These are phyloP conservation scores for Mycena sp. DNA, from an alignment of 1,284 basidiomycete species.

Conservation along the genomic window DNA sequence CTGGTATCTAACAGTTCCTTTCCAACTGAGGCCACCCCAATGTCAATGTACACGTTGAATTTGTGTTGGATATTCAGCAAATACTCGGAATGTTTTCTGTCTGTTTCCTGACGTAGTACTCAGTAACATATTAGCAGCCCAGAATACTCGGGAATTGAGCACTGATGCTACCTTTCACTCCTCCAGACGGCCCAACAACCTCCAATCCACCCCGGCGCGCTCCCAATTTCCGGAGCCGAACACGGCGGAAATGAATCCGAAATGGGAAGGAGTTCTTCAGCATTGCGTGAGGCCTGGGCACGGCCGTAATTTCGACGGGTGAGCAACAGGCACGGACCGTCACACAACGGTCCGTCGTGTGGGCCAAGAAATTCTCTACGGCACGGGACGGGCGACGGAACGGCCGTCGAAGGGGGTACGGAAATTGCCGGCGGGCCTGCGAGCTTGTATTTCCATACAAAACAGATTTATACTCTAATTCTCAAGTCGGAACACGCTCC, in stretches of 20 bases:
- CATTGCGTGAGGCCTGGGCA: constrained; percentile 1
- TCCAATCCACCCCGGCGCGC: not conserved
- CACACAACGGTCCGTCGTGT: too few relatives aligned
- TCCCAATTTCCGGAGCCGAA: not conserved
- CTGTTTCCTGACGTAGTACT: constrained; percentile 10
- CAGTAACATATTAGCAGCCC: constrained; percentile 1
- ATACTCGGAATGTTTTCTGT: not conserved
- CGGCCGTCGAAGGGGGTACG: too few relatives aligned
- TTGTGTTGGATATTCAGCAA: not conserved
- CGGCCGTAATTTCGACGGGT: too few relatives aligned
- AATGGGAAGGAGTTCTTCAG: constrained; percentile 5
- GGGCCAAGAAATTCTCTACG: too few relatives aligned
- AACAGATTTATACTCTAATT: too few relatives aligned
- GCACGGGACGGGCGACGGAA: too few relatives aligned
- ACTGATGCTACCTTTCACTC: not conserved
- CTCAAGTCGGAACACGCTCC: too few relatives aligned
- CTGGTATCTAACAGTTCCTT: not conserved
- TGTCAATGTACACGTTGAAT: constrained; percentile 6
- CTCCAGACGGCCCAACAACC: not conserved
- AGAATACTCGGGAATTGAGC: constrained; percentile 1
- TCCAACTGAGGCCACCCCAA: too few relatives aligned
- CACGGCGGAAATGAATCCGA: constrained; percentile 1
- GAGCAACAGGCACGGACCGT: too few relatives aligned
- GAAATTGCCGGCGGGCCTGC: too few relatives aligned
- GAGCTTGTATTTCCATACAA: too few relatives aligned